Evolutionary conservation across 352 stramenopile genomes (phyloP).

Genomic region (Phytophthora pini): DNA sequence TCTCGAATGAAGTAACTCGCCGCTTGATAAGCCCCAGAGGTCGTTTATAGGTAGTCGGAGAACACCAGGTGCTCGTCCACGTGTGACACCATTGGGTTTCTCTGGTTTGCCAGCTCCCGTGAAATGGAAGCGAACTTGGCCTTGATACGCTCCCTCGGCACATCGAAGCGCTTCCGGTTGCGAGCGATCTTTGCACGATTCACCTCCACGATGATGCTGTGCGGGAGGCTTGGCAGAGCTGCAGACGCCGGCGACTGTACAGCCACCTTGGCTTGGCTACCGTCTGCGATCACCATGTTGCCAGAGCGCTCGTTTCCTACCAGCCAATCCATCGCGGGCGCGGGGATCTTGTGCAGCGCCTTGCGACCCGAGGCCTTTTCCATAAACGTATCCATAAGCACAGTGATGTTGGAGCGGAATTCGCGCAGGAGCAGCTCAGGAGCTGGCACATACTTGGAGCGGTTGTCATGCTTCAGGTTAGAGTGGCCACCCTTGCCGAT

Average conservation of each 20-base stretch:
- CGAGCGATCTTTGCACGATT: constrained; percentile 60
- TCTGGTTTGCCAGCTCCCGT: constrained; percentile 59
- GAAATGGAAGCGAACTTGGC: constrained; percentile 74
- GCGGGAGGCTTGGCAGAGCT: constrained; percentile 35
- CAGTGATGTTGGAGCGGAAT: constrained; percentile 68
- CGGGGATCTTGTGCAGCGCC: constrained; percentile 70
- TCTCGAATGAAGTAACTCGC: constrained; percentile 10
- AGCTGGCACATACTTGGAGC: constrained; percentile 76
- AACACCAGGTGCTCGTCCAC: constrained; percentile 76
- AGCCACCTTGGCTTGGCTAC: constrained; percentile 16
- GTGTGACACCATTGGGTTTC: constrained; percentile 43
- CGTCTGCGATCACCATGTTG: constrained; percentile 60
- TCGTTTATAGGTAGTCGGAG: constrained; percentile 70
- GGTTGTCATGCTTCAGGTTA: constrained; percentile 71
- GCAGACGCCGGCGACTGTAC: constrained; percentile 15
- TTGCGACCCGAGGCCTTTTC: constrained; percentile 77
- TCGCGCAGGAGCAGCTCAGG: constrained; percentile 75
- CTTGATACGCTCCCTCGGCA: constrained; percentile 75
- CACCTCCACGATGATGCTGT: constrained; percentile 62
- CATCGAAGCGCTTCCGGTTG: constrained; percentile 59
- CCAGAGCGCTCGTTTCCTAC: constrained; percentile 47
- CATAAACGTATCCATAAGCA: constrained; percentile 72
- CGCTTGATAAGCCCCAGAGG: neutral
- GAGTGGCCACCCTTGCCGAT: constrained; percentile 71
- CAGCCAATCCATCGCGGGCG: constrained; percentile 68